Conservation (phyloP, 441 rosid genomes). For the Aleurites moluccanus region DNA sequence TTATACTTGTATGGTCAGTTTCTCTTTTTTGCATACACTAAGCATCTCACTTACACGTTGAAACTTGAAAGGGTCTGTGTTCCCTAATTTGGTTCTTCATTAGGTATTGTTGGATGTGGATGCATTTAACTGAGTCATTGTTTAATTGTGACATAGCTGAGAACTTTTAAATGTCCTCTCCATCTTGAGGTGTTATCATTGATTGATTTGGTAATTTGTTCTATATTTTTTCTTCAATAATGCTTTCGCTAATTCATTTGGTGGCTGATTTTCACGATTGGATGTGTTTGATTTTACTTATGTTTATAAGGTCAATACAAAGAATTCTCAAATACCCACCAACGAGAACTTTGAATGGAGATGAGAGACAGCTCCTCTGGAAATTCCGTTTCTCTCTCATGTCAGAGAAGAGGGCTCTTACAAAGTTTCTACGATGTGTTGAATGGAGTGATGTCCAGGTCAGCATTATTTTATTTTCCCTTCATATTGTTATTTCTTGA, state of each 20-base stretch:
- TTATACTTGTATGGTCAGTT: background rate
- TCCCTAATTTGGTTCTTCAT: constrained; percentile 9
- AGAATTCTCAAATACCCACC: constrained; percentile 93
- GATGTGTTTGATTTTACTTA: constrained; percentile 17
- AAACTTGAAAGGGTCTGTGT: background rate
- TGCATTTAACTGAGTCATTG: background rate
- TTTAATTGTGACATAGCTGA: constrained; percentile 8
- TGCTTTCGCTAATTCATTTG: constrained; percentile 5
- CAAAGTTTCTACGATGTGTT: constrained; percentile 94
- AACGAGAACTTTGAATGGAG: constrained; percentile 88
- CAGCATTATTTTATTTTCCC: constrained; percentile 21
- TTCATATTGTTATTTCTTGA: background rate
- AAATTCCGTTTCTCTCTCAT: constrained; percentile 93
- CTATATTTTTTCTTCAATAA: background rate
- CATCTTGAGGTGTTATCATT: constrained; percentile 1
- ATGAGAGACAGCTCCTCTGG: constrained; percentile 98
- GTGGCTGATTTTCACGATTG: constrained; percentile 20
- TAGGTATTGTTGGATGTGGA: constrained; percentile 4
- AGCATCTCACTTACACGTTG: background rate
- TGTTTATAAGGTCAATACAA: constrained; percentile 69
- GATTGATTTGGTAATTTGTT: constrained; percentile 19
- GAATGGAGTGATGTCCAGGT: constrained; percentile 99
- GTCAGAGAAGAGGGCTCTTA: constrained; percentile 96
- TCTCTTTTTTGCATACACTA: background rate
- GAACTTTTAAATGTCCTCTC: background rate